Evolutionary conservation across 345 rosid species (phyloP).

Genomic region (Cardamine chenopodiifolia): DNA sequence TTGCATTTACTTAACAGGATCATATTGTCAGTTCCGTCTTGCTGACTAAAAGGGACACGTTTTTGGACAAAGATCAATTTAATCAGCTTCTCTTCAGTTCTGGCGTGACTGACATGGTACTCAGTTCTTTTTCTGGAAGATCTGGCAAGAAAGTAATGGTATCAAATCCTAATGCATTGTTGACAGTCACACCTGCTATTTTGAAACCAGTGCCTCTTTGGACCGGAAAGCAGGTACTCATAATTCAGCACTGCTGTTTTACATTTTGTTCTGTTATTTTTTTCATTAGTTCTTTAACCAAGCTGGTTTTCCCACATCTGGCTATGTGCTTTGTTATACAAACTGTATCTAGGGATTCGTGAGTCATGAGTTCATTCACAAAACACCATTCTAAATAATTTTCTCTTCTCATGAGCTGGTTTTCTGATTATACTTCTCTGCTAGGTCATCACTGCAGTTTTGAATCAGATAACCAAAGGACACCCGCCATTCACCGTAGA

Average conservation of each 20-base stretch:
- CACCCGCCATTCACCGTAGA: conserved; percentile 79
- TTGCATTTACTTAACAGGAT: conserved; percentile 61
- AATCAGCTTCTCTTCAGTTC: conserved; percentile 85
- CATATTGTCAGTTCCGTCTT: conserved; percentile 87
- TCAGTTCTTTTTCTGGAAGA: conserved; percentile 49
- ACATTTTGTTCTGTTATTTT: not conserved
- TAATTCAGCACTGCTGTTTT: not conserved
- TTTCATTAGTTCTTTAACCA: conserved; percentile 13
- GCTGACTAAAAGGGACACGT: conserved; percentile 90
- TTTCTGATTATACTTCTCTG: conserved; percentile 21
- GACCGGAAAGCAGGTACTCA: conserved; percentile 96
- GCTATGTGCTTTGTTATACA: conserved; percentile 16
- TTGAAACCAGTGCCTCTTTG: conserved; percentile 88
- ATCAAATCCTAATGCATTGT: conserved; percentile 54
- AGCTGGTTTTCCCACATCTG: conserved; percentile 12
- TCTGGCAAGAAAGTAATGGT: conserved; percentile 68
- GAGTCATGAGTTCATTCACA: conserved; percentile 12
- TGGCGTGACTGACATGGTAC: conserved; percentile 59
- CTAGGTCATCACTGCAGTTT: conserved; percentile 73
- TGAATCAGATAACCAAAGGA: conserved; percentile 72
- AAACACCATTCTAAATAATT: conserved; percentile 2
- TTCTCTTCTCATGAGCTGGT: conserved; percentile 18
- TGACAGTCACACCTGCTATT: conserved; percentile 61
- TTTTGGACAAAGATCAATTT: conserved; percentile 66
- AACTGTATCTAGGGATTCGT: conserved; percentile 1